phyloP scores from a whole-genome alignment of 345 rosid species.

The Adansonia digitata region DNA sequence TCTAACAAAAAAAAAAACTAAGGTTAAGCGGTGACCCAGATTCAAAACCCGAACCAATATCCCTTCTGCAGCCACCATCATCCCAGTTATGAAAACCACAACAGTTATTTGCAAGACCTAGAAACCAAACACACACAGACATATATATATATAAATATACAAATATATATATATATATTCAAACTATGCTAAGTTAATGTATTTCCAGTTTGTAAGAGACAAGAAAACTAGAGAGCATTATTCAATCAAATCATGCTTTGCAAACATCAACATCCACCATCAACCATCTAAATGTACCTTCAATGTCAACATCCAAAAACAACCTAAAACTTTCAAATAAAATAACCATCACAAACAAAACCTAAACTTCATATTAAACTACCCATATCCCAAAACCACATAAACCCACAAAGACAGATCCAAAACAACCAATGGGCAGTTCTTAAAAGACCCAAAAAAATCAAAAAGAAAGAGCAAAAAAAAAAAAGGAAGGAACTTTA shows the following conservation, averaged over 20 bases:
- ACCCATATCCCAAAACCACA: neutral
- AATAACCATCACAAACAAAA: neutral
- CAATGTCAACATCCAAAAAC: neutral
- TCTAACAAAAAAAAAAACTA: neutral
- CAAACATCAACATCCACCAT: neutral
- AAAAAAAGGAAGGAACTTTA: constrained; percentile 19
- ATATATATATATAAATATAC: no score
- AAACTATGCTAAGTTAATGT: neutral
- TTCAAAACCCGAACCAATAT: neutral
- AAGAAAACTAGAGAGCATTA: neutral
- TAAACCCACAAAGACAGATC: constrained; percentile 5
- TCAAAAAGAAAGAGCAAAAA: constrained; percentile 8
- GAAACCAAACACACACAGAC: neutral
- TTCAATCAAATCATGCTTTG: neutral
- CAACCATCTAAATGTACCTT: neutral
- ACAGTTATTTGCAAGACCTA: neutral
- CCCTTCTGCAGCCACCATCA: neutral
- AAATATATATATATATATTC: no score
- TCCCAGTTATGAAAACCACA: neutral
- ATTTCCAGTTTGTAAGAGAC: neutral
- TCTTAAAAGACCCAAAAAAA: neutral
- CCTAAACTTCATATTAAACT: neutral
- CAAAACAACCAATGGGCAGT: constrained; percentile 10
- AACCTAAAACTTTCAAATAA: neutral
- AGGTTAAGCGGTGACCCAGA: neutral